Evolutionary conservation across 1,139 yeast genomes (phyloP).

Genomic region (Komagataea norvegica): DNA sequence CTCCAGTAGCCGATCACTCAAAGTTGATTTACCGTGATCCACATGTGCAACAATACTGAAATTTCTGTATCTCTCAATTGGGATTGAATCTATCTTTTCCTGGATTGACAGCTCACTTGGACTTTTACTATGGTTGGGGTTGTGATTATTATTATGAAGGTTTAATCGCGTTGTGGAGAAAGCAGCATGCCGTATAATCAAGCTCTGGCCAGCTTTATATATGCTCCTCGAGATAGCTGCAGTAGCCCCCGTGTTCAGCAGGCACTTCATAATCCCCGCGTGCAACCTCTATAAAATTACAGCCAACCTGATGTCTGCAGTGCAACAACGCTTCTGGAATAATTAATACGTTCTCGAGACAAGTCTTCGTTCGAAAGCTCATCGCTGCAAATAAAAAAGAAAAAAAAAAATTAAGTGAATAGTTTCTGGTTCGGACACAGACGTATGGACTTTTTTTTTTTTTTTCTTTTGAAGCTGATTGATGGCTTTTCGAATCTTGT

Average conservation of each 20-base stretch:
- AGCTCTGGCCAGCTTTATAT: too few species aligned
- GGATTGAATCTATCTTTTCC: conserved; percentile 65
- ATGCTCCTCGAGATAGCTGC: too few species aligned
- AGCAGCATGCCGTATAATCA: conserved; percentile 3
- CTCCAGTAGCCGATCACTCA: conserved; percentile 83
- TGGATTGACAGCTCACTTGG: too few species aligned
- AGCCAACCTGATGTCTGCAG: too few species aligned
- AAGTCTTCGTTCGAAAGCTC: not conserved
- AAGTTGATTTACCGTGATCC: conserved; percentile 93
- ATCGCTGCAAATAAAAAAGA: conserved; percentile 1
- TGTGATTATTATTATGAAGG: not conserved
- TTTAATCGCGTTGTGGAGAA: conserved; percentile 1
- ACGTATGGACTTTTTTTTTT: conserved; percentile 8
- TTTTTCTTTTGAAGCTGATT: conserved; percentile 3
- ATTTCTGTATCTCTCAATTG: conserved; percentile 77
- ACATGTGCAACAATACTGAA: conserved; percentile 96
- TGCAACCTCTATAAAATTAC: too few species aligned
- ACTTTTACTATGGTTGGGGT: too few species aligned
- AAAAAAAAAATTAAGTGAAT: too few species aligned
- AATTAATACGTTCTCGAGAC: too few species aligned
- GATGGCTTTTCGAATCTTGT: too few species aligned
- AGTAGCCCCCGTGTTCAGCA: too few species aligned
- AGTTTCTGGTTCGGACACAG: conserved; percentile 8
- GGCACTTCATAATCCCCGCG: too few species aligned
- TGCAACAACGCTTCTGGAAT: too few species aligned